Evolutionary conservation across 1,139 yeast species (phyloP), one percentile per base, ranked within the genome.

Genomic region (Blastobotrys persicus): DNA sequence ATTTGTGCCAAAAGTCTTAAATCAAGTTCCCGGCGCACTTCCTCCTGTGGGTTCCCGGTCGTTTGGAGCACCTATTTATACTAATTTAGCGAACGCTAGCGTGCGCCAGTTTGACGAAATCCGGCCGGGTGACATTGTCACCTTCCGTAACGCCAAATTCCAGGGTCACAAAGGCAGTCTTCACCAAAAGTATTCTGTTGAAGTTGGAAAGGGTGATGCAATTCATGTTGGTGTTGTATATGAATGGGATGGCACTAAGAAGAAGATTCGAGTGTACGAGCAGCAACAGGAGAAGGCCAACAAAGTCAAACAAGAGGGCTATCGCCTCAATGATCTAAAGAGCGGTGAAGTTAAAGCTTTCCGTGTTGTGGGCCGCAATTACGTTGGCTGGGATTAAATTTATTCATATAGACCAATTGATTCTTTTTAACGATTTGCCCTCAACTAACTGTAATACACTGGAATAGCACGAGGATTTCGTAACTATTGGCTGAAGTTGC

Each of bases 51-150:
- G 88, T 0, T 67, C 71, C 44, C 79, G 84, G 58, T 77, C 88
- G 0, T 87, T 71, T 66, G 98, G 98, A 38, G 85, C 80, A 0
- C 73, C 83, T 1, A 74, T 91, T 44, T 88, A 85, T 66, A 72
- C 75, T 59, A 83, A 82, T 62, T 67, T 78, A 53, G 80, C 78
- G 60, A 80, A 80, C 59, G 74, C 78, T 45, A 81, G 81, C 37
- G 78, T 81, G 12, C 73, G 76, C 17, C 79, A 78, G 56, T 59
- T 71, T 31, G 92, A 82, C 49, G 87, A 81, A 42, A 78, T 88
- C 50, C 76, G 78, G 46, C 83, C 94, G 0, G 98, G 98, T 51
- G 98, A 92, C 64, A 74, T 92, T 14, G 69, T 88, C 44, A 85
- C 88, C 53, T 78, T 88, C 56, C 79, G 83, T 59, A 80, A 81